Percentiles rank a stretch among this genome's conserved stretches.
Evolutionary conservation across 1,139 yeast genomes (phyloP).

Genomic region (Kodamaea derodonti): DNA sequence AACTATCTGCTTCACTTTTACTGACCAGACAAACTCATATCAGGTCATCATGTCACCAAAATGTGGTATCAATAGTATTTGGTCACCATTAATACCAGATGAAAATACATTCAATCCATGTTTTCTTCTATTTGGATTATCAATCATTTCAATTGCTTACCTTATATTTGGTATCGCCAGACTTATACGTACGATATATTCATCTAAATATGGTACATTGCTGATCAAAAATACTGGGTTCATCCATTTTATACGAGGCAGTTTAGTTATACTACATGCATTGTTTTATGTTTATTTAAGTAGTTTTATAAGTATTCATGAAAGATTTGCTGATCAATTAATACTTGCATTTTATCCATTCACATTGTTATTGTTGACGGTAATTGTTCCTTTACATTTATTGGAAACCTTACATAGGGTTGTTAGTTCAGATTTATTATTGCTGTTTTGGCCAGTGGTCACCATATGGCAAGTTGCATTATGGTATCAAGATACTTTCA

Average conservation of each 20-base stretch:
- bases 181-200: conserved; percentile 14
- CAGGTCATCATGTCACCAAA: too few species aligned
- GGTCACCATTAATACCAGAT: conserved; percentile 19
- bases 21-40: too few species aligned
- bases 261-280: conserved; percentile 25
- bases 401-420: conserved; percentile 32
- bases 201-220: conserved; percentile 16
- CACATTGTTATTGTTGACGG: conserved; percentile 12
- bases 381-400: conserved; percentile 39
- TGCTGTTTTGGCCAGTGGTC: conserved; percentile 42
- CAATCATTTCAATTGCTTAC: conserved; percentile 13
- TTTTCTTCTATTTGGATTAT: conserved; percentile 23
- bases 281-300: conserved; percentile 18
- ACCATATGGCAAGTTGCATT: conserved; percentile 18
- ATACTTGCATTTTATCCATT: conserved; percentile 19
- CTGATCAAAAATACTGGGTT: conserved; percentile 29
- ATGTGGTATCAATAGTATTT: conserved; percentile 5
- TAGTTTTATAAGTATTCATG: conserved; percentile 18
- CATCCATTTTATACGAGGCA: conserved; percentile 25
- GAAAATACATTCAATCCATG: conserved; percentile 59
- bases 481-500: conserved; percentile 28
- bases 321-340: conserved; percentile 21
- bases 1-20: too few species aligned
- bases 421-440: conserved; percentile 30
- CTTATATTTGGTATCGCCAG: conserved; percentile 25